Conservation (phyloP, 1,284 basidiomycete genomes). For the Xanthoconium separans region DNA sequence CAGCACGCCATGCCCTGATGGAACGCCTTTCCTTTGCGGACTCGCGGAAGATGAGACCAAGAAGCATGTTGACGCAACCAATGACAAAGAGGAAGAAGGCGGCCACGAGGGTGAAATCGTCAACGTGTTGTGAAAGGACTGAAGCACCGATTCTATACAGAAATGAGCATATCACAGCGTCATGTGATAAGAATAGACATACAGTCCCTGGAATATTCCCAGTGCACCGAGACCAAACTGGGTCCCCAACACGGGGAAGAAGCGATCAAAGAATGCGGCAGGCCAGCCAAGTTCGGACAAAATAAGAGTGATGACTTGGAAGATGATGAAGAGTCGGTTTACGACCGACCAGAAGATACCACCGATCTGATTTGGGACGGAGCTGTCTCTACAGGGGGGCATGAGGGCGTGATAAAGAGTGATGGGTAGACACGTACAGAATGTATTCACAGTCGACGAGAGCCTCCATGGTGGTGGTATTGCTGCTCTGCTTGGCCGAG, state of each 20-base stretch:
- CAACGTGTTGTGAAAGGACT: constrained; percentile 81
- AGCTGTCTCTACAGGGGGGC: constrained; percentile 54
- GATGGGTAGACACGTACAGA: constrained; percentile 44
- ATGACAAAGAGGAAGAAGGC: constrained; percentile 86
- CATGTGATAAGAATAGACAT: constrained; percentile 31
- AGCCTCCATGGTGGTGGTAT: constrained; percentile 29
- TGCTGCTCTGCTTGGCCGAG: constrained; percentile 39
- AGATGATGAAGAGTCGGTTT: constrained; percentile 80
- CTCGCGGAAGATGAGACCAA: constrained; percentile 72
- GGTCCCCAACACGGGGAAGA: constrained; percentile 81
- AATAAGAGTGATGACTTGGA: constrained; percentile 76
- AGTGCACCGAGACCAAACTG: constrained; percentile 82
- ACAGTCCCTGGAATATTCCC: constrained; percentile 82
- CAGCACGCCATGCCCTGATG: constrained; percentile 59
- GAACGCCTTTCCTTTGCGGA: constrained; percentile 61
- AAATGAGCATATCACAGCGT: constrained; percentile 10
- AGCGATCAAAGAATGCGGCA: constrained; percentile 71
- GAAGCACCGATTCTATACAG: constrained; percentile 66
- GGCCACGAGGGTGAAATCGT: constrained; percentile 83
- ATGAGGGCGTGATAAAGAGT: constrained; percentile 10
- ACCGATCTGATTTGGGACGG: constrained; percentile 87
- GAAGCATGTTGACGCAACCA: constrained; percentile 79
- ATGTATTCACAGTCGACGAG: constrained; percentile 74
- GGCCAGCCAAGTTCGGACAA: constrained; percentile 83
- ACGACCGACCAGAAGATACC: constrained; percentile 88